Evolutionary conservation across 2,329 filamentous ascomycete genomes (phyloP).

Genomic region (Fonsecaea multimorphosa): DNA sequence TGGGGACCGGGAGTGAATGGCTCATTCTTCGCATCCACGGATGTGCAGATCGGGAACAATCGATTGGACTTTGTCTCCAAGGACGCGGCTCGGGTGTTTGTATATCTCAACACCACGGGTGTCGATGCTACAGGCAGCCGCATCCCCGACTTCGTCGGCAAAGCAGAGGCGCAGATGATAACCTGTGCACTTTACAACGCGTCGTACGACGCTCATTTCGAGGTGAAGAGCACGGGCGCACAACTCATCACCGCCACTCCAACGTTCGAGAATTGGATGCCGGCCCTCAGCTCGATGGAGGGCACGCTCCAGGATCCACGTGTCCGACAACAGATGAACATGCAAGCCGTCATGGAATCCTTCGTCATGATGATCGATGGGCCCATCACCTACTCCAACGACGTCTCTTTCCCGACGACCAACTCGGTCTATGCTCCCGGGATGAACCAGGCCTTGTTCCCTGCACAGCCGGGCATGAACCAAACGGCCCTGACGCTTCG

Average conservation of each 20-base stretch:
- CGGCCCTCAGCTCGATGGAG: slow-evolving; percentile 15
- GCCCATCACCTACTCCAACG: slow-evolving; percentile 11
- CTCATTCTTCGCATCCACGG: slow-evolving; percentile 24
- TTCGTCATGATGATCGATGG: slow-evolving; percentile 30
- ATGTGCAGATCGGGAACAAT: slow-evolving; percentile 22
- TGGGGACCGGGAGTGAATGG: slow-evolving; percentile 26
- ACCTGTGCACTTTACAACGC: slow-evolving; percentile 27
- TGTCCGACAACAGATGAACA: slow-evolving; percentile 27
- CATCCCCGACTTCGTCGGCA: background rate
- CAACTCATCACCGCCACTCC: slow-evolving; percentile 16
- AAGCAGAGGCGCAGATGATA: slow-evolving; percentile 24
- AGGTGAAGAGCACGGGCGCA: slow-evolving; percentile 23
- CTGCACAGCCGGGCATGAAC: slow-evolving; percentile 8
- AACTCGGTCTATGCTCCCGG: slow-evolving; percentile 21
- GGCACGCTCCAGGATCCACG: slow-evolving; percentile 3
- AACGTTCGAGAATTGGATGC: slow-evolving; percentile 25
- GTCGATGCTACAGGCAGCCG: slow-evolving; percentile 14
- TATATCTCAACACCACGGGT: slow-evolving; percentile 28
- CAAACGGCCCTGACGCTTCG: slow-evolving; percentile 18
- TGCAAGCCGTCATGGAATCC: slow-evolving; percentile 29
- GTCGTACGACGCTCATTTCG: slow-evolving; percentile 23
- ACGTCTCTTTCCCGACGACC: slow-evolving; percentile 9
- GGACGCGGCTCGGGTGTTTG: slow-evolving; percentile 21
- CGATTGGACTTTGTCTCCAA: slow-evolving; percentile 20
- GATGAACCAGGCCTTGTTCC: slow-evolving; percentile 24